Base-by-base conservation (phyloP, 768 basidiomycete genomes). In the Amanita subjunquillea region DNA sequence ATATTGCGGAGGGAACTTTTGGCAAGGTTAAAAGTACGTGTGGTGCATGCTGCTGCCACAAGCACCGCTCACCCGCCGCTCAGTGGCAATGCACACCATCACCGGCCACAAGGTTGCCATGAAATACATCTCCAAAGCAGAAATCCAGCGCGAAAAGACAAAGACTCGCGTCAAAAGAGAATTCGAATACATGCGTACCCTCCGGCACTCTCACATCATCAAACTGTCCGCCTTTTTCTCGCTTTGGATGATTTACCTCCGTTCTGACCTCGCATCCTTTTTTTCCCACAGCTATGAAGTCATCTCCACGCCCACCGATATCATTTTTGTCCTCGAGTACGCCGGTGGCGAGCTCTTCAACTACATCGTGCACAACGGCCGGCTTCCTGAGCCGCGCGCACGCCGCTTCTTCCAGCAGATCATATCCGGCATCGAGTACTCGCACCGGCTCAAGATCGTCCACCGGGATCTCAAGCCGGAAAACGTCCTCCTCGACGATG, bases 381-480 rank as follows among this genome's bases (percentile, higher is more conserved):
- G 87, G 54, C 93, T 98, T 87, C 72, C 82, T 34, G 94, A 97
- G 63, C 72, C 76, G 32, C 85, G 85, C 57, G 94, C 91, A 0
- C 80, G 96, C 12, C 78, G 85, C 23, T 98, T 98, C 78, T 98
- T 99, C 72, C 96, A 98, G 65, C 96, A 98, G 64, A 88, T 99
- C 65, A 94, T 98, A 56, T 90, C 89, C 15, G 95, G 94, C 3
- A 90, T 99, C 65, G 93, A 97, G 64, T 96, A 96, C 71, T 92
- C 90, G 58, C 96, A 99, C 71, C 77, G 85, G 50, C 82, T 95
- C 64, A 93, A 93, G 72, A 97, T 99, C 65, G 95, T 97, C 0
- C 96, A 98, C 70, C 85, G 96, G 37, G 96, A 99, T 68, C 75
- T 99, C 45, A 99, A 99, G 67, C 96, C 96, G 1, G 96, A 99